Base-by-base conservation (phyloP, 2,329 filamentous ascomycete species). In the Claviceps africana region DNA sequence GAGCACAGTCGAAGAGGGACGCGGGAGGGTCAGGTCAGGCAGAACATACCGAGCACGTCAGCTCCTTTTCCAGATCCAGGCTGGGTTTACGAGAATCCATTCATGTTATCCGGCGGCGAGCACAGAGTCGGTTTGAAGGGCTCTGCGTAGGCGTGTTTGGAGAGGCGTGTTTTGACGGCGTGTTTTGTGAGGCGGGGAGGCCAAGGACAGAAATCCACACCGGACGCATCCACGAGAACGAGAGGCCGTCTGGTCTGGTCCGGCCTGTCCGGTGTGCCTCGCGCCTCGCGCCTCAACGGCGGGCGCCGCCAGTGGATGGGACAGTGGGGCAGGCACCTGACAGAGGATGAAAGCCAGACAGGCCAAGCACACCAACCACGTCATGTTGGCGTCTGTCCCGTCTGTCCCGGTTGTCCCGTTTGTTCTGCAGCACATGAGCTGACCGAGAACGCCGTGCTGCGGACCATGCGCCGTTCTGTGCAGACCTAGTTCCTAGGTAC, bases 21-120 rank as follows among this genome's bases (percentile, higher is more conserved):
- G 5, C 25, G 31, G 28, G 40, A 39, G 45, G 39, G 35, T 21
- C 35, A n/a, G 30, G 43, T 37, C 35, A 47, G 22, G 19, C 25
- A 35, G 19, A 19, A 50, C 86, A 72, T 78, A 95, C 90, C 65
- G 91, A 95, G 73, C 91, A 97, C 51, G 85, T 90, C 71, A 97
- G 74, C 78, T 98, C 93, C 69, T 85, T 91, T 72, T 96, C 93
- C 60, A 96, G 76, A 68, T 94, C 88, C 62, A 82, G 67, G 54
- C 70, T 73, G 56, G 71, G 67, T 60, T 71, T 74, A 62, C 72
- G 68, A 57, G 72, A 66, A 61, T 74, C 74, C 75, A 79, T 79
- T 63, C 67, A 69, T 66, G 60, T 58, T 59, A 63, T 25, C 31
- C 25, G 15, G 2, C 48, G 42, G 31, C 35, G 48, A 25, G 17